phyloP scores from a whole-genome alignment of 2,329 filamentous ascomycete species.

The Fusarium goolgardi region DNA sequence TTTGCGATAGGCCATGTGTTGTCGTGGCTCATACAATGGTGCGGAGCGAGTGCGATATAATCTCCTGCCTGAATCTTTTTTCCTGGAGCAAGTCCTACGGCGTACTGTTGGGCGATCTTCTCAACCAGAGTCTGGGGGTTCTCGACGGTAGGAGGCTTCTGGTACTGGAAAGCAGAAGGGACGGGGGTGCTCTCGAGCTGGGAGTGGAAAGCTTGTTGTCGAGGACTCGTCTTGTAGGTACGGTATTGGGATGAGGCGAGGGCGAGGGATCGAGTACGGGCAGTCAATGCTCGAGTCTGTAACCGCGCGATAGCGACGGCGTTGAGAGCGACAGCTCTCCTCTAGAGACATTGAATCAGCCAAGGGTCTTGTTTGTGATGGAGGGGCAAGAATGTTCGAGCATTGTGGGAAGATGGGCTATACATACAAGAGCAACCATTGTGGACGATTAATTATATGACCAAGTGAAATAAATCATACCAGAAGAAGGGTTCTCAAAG shows the following conservation, averaged over 20 bases:
- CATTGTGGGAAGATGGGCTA: background rate
- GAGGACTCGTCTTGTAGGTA: constrained; percentile 25
- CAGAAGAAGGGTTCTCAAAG: background rate
- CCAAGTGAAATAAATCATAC: background rate
- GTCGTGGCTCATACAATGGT: constrained; percentile 87
- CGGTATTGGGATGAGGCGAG: constrained; percentile 25
- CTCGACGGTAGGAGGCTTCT: constrained; percentile 46
- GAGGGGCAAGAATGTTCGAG: background rate
- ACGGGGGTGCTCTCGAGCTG: constrained; percentile 66
- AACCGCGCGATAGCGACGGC: constrained; percentile 15
- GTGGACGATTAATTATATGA: background rate
- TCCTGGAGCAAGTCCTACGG: constrained; percentile 77
- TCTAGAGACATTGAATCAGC: constrained; percentile 7
- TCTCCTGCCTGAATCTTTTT: constrained; percentile 84
- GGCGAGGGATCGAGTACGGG: constrained; percentile 29
- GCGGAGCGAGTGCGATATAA: constrained; percentile 80
- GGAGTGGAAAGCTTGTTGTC: constrained; percentile 63
- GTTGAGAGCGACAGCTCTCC: constrained; percentile 37
- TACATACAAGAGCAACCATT: constrained; percentile 32
- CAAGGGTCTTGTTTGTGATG: fast-evolving
- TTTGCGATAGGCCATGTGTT: constrained; percentile 79
- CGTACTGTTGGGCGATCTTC: constrained; percentile 88
- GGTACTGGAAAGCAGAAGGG: constrained; percentile 66
- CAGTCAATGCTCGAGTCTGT: constrained; percentile 12
- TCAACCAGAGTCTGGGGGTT: constrained; percentile 84